Evolutionary conservation across 2,329 filamentous ascomycete genomes (phyloP), one percentile per base, ranked within the genome.

Genomic region (Fusarium nisikadoi): DNA sequence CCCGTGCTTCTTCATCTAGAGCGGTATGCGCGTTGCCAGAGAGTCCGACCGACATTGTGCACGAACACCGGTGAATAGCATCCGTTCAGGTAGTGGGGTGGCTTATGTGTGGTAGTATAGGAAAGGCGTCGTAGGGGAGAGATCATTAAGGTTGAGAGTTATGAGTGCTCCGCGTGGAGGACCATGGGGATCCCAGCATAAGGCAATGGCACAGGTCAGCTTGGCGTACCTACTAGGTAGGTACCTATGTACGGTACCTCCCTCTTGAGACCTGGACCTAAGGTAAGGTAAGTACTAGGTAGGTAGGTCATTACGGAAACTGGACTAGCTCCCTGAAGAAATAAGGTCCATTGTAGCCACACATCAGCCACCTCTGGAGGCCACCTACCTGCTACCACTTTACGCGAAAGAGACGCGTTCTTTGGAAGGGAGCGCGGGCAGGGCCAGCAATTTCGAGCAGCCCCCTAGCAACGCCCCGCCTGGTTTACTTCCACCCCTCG

Each of bases 1-100:
- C 90, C 63, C 89, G 86, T 47, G 90, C 89, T 81, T 92, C 90
- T 79, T 92, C 90, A 76, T 92, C 90, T 56, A 87, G 83, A 36
- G 87, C 85, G 47, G 79, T 79, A 77, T 87, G 85, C 60, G 85
- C 83, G 70, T 79, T 81, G 59, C 80, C 83, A 69, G 79, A 79
- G 56, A 86, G 74, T 65, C 86, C 86, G 71, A 88, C 84, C 65
- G 87, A 86, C 88, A 90, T 89, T 43, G 45, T 64, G 61, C 27
- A 23, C 47, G 38, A 39, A 17, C 38, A 38, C 57, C n/a, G 20
- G 38, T 43, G n/a, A 49, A 33, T 42, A 20, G 38, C 58, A 55
- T 70, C 42, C 56, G 42, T n/a, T 53, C 47, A 53, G 10, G 29
- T 39, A 23, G n/a, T 50, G 27, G 31, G 14, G 23, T 38, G 17